Evolutionary conservation across 2,329 filamentous ascomycete species (phyloP).

Genomic region (Talaromyces sp.): DNA sequence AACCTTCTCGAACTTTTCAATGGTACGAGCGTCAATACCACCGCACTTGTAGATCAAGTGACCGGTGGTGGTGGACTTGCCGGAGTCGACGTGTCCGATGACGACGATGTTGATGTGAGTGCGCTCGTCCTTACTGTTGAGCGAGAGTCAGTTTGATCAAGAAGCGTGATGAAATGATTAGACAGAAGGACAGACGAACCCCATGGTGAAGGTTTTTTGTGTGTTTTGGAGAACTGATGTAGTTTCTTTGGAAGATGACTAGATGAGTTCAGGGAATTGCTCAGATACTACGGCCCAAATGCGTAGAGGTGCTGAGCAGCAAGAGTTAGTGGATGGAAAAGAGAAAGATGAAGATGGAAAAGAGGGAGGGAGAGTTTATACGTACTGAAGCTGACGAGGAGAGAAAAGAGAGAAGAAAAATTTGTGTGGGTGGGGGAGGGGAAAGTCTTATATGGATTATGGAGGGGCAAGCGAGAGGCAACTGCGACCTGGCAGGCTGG

Average conservation of each 20-base stretch:
- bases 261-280: slow-evolving; percentile 41
- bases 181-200: slow-evolving; percentile 45
- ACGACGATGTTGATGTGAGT: slow-evolving; percentile 96
- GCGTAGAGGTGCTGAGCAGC: slow-evolving; percentile 48
- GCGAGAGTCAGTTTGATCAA: slow-evolving; percentile 14
- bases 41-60: slow-evolving; percentile 99
- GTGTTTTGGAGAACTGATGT: slow-evolving; percentile 39
- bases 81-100: slow-evolving; percentile 99
- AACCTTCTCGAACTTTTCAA: slow-evolving; percentile 99
- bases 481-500: too few species aligned
- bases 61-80: slow-evolving; percentile 94
- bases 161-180: neutral
- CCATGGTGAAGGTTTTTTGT: slow-evolving; percentile 53
- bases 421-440: slow-evolving; percentile 39
- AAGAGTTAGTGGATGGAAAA: slow-evolving; percentile 25
- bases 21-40: slow-evolving; percentile 99
- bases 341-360: slow-evolving; percentile 10
- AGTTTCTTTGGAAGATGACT: slow-evolving; percentile 45
- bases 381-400: slow-evolving; percentile 44
- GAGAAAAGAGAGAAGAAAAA: slow-evolving; percentile 31
- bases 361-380: slow-evolving; percentile 32
- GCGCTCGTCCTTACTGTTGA: slow-evolving; percentile 84
- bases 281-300: slow-evolving; percentile 47
- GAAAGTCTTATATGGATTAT: slow-evolving; percentile 47
- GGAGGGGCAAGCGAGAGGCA: slow-evolving; percentile 42